phyloP scores from a whole-genome alignment of 2,329 filamentous ascomycete genomes.

The Trichophyton simii region DNA sequence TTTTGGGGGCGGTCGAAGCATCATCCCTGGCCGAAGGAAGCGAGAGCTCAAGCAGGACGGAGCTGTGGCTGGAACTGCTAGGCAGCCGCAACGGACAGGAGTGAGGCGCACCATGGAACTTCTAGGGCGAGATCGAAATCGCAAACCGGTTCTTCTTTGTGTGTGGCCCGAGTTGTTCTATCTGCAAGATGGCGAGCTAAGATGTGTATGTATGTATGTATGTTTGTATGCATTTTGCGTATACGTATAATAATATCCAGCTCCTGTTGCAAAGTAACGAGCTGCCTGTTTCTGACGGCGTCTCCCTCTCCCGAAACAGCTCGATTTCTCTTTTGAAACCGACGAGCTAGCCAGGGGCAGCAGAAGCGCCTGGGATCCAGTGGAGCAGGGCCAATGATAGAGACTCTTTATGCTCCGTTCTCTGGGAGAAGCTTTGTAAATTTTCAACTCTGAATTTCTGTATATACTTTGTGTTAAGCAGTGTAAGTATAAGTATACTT shows the following conservation, averaged over 20 bases:
- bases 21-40: background rate
- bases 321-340: background rate
- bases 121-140: background rate
- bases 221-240: no score
- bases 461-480: no score
- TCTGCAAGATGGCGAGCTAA: no score
- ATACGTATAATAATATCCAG: no score
- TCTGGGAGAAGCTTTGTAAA: background rate
- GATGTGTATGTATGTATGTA: no score
- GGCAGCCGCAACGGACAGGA: background rate
- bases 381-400: background rate
- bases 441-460: background rate
- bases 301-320: background rate
- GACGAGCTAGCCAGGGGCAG: background rate
- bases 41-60: background rate
- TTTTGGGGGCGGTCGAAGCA: background rate
- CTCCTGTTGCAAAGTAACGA: background rate
- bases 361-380: background rate
- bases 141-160: background rate
- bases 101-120: background rate
- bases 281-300: background rate
- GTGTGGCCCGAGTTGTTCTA: background rate
- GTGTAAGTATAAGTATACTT: no score
- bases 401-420: background rate
- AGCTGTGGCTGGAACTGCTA: background rate